Conservation (phyloP, 306 rosid genomes). For the Vicia faba region DNA sequence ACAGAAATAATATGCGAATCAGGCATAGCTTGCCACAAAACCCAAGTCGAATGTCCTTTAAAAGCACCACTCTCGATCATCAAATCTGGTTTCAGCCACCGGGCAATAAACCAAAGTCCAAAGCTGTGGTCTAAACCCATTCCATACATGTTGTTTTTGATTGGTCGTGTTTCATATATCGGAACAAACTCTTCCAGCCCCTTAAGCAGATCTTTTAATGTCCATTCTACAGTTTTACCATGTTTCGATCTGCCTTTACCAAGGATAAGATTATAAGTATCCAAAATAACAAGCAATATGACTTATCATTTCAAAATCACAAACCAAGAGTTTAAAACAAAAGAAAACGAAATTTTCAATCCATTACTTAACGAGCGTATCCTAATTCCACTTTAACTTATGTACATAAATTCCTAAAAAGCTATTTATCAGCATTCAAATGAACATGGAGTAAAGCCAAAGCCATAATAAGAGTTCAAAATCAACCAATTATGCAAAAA, state of each 20-base stretch:
- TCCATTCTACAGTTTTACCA: conserved; percentile 93
- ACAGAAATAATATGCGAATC: conserved; percentile 71
- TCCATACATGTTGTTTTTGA: conserved; percentile 82
- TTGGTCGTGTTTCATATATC: conserved; percentile 87
- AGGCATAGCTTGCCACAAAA: conserved; percentile 94
- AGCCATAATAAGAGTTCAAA: not conserved
- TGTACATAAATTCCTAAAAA: no score
- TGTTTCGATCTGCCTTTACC: conserved; percentile 99
- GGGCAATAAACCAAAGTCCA: conserved; percentile 96
- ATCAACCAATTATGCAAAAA: conserved; percentile 17
- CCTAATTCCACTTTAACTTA: no score
- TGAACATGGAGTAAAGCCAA: not conserved
- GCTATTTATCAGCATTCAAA: conserved; percentile 10
- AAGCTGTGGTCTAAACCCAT: conserved; percentile 99
- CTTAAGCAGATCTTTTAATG: conserved; percentile 84
- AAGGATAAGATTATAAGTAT: conserved; percentile 73
- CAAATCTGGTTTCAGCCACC: conserved; percentile 89
- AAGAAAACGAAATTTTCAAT: conserved; percentile 1
- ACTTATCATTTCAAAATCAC: conserved; percentile 30
- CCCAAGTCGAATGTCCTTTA: conserved; percentile 99
- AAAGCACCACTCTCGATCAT: conserved; percentile 99
- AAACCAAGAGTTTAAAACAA: conserved; percentile 33
- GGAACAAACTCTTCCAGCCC: conserved; percentile 89
- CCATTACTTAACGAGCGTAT: no score
- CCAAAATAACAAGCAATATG: conserved; percentile 35